phyloP scores from a whole-genome alignment of 768 basidiomycete genomes.

The Thelephora aurantiotincta region DNA sequence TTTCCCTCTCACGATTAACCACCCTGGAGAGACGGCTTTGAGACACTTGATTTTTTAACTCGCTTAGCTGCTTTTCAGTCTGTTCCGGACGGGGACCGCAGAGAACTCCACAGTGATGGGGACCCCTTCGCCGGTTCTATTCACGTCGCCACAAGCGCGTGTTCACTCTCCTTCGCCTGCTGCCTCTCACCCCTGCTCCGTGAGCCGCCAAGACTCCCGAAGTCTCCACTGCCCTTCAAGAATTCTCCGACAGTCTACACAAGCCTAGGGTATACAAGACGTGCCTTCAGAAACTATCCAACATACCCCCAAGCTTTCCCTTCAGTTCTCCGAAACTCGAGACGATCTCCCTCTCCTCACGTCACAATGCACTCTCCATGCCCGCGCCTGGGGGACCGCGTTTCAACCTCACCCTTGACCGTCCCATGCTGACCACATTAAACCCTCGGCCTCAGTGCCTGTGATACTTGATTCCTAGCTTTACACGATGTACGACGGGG shows the following conservation, averaged over 20 bases:
- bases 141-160: constrained; percentile 47
- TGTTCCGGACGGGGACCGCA: constrained; percentile 51
- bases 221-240: constrained; percentile 51
- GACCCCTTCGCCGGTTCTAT: constrained; percentile 15
- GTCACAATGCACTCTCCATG: too few relatives aligned
- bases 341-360: too few relatives aligned
- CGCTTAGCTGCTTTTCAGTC: constrained; percentile 73
- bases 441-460: too few relatives aligned
- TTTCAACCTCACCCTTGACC: too few relatives aligned
- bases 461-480: too few relatives aligned
- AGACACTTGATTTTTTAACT: constrained; percentile 87
- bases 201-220: constrained; percentile 48
- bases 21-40: constrained; percentile 83
- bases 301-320: too few relatives aligned
- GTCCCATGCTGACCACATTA: too few relatives aligned
- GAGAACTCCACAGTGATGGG: constrained; percentile 7
- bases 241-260: constrained; percentile 65
- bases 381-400: too few relatives aligned
- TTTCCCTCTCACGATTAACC: constrained; percentile 75
- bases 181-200: constrained; percentile 63
- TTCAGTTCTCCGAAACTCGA: too few relatives aligned
- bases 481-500: too few relatives aligned
- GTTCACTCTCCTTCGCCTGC: constrained; percentile 59
- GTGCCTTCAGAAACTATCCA: constrained; percentile 73
- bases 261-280: constrained; percentile 63